phyloP scores from a whole-genome alignment of 148 eudicot genomes.

The Amaranthus cruentus region DNA sequence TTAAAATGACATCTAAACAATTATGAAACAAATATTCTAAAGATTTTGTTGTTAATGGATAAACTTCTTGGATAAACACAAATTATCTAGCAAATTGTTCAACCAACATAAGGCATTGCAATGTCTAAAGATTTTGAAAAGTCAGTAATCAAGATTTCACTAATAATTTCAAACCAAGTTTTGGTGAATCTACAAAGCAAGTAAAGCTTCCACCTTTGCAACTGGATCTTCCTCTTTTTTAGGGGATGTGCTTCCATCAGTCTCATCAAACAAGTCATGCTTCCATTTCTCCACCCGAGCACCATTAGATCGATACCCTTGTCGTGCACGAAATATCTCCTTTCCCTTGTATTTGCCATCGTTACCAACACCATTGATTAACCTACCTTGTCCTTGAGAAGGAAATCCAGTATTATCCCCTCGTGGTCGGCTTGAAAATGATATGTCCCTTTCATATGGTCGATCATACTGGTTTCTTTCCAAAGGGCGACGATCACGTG shows the following conservation, averaged over 20 bases:
- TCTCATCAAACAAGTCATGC: constrained; percentile 81
- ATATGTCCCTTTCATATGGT: constrained; percentile 33
- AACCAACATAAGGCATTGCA: not conserved
- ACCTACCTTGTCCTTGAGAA: constrained; percentile 32
- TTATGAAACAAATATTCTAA: too few species aligned
- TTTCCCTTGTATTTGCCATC: constrained; percentile 38
- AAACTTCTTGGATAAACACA: too few species aligned
- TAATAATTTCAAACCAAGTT: not conserved
- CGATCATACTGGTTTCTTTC: constrained; percentile 47
- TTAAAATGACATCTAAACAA: too few species aligned
- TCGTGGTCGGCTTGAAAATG: constrained; percentile 26
- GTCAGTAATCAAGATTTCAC: too few species aligned
- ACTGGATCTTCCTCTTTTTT: constrained; percentile 82
- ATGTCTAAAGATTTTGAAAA: too few species aligned
- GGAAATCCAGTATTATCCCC: constrained; percentile 35
- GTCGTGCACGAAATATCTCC: constrained; percentile 46
- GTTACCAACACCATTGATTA: constrained; percentile 27
- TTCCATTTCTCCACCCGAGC: constrained; percentile 83
- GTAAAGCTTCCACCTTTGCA: constrained; percentile 83
- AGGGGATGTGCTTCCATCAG: constrained; percentile 52
- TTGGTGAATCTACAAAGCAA: constrained; percentile 42
- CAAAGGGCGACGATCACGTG: constrained; percentile 30
- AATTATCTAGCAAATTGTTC: too few species aligned
- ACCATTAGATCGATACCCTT: constrained; percentile 39
- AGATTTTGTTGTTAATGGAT: too few species aligned